Evolutionary conservation across 495 filamentous ascomycete species (phyloP), one percentile per base, ranked within the genome.

Genomic region (Diplogelasinospora grovesii): DNA sequence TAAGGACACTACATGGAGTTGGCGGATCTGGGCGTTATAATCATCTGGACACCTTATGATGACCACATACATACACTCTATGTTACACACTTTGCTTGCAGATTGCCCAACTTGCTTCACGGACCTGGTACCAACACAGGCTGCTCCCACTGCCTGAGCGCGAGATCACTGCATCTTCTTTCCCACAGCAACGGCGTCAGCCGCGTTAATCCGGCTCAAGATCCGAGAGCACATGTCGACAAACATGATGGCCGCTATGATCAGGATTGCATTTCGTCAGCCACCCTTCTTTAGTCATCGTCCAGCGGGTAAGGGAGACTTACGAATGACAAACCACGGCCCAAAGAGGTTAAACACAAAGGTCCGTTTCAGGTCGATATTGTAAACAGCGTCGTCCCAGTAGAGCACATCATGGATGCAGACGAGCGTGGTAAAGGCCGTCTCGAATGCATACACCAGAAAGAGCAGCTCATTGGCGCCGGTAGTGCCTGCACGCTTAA

Each of bases 261-360:
- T n/a, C n/a, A n/a, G n/a, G n/a, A n/a, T n/a, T n/a, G n/a, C n/a
- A 34, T n/a, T 15, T 19, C 9, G 52, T 46, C 28, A 46, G 54
- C 47, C 10, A 52, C 4, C 23, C 7, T 10, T 3, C 13, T 14
- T 22, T 2, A 5, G 31, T 18, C n/a, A 7, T 9, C 6, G 13
- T 2, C 8, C 20, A 40, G 25, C 39, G 25, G 27, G 18, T 14
- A 22, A 27, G 8, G 22, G 8, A 13, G 24, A 81, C 82, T 67
- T 65, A 88, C 86, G 81, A 23, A 90, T 53, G 19, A 74, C 69
- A 22, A 86, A 58, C 70, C 86, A 94, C 4, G 82, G 82, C 10
- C 71, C 77, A 57, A 89, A 89, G 9, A 86, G 56, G 46, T 70
- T 70, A 1, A 53, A 48, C 1, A 60, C 14, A 9, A 71, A 36